Base-by-base conservation (phyloP, 352 stramenopile species). In the Halophytophthora batemanensis region DNA sequence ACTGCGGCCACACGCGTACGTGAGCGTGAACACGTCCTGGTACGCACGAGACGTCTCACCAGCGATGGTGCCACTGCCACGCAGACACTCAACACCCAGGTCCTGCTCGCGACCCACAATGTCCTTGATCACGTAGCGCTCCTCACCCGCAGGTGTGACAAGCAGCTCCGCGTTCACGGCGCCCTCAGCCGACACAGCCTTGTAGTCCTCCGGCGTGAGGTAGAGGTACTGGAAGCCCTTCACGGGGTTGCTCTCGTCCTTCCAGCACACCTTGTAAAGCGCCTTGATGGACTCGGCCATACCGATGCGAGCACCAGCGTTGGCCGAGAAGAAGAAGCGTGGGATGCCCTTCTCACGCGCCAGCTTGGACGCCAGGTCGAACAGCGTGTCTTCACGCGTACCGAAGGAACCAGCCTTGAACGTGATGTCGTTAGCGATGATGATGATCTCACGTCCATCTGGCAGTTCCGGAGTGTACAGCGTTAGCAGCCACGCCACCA, bases 391-490 rank as follows among this genome's bases (percentile, higher is more conserved):
- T 71, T 99, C 98, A 25, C 88, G 78, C 18, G 97, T 99, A 53
- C 98, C 98, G 66, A 99, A 99, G 44, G 95, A 99, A 29, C 98
- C 98, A 38, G 97, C 97, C 71, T 98, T 98, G 76, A 97, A 91
- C 23, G 97, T 99, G 65, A 99, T 99, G 64, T 99, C 98, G 75
- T 99, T 99, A 39, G 97, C 90, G 78, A 99, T 99, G 42, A 99
- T 70, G 15, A 99, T 82, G 35, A 99, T 70, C 77, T 99, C 90
- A 45, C 97, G 93, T 37, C 96, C 96, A 48, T 95, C 75, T 14
- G 92, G 96, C 76, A 97, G 99, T 81, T 99, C 96, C 1, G 98
- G 93, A 41, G 98, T 99, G 71, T 97, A 97, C 19, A 99, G 61
- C 50, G 86, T 98, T 52, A 99, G 82, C 52, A 98, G 67, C 98